Evolutionary conservation across 345 rosid genomes (phyloP), one percentile per base, ranked within the genome.

Genomic region (Eucalyptus cloeziana): DNA sequence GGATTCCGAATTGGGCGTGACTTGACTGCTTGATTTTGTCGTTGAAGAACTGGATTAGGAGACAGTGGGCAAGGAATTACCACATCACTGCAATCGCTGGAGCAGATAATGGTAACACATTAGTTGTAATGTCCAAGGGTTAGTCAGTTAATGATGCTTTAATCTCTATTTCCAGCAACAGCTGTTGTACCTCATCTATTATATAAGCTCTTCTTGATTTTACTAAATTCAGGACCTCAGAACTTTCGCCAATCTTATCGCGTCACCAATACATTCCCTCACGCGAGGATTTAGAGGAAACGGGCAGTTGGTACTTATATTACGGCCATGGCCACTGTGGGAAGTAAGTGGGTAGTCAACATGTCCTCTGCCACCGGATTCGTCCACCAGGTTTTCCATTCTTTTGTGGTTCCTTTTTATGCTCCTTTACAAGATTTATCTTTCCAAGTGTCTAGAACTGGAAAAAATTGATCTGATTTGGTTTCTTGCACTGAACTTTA

Each of bases 101-200:
- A 90, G 95, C 98, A 76, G 94, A 90, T 90, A 96, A 95, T 90
- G 99, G 98, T 58, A 96, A 94, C 91, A 94, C 95, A 31, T 91
- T 96, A 30, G 99, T 96, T 88, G 96, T 94, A 87, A 97, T 97
- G 98, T 97, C 98, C 13, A 96, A 97, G 90, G 98, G 98, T 97
- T 87, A 76, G 83, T 76, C 27, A 37, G 83, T 37, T 47, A 76
- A 76, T 10, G 8, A 40, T 37, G 83, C 83, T 76, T 76, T 37
- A 76, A 76, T 37, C 47, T 76, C 83, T 76, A 37, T 49, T 81
- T 88, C 30, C 37, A 88, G 50, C 27, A 31, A 12, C n/a, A 76
- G 27, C 40, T 47, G 15, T 40, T 25, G 50, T 56, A 37, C 79
- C 33, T 44, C 17, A 14, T 22, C 31, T 24, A 10, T 76, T 37